Conservation (phyloP, 2,329 filamentous ascomycete species). For the Arachnomyces sp. region DNA sequence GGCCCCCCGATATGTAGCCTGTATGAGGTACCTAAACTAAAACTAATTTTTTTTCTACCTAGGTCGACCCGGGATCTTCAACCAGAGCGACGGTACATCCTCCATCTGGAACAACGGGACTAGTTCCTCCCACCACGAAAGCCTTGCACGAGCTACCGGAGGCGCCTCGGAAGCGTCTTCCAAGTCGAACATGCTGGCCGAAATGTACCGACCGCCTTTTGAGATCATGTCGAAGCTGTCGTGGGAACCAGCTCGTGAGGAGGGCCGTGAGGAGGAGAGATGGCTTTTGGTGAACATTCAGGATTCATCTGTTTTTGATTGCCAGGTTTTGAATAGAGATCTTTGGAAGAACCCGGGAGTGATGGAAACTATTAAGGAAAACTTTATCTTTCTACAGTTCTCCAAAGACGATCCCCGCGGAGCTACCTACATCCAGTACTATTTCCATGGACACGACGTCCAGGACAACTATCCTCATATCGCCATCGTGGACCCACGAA, state of each 20-base stretch:
- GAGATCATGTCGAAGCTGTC: slow-evolving; percentile 72
- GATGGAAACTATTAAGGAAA: slow-evolving; percentile 72
- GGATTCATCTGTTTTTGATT: slow-evolving; percentile 87
- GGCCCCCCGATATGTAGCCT: background rate
- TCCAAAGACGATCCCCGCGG: slow-evolving; percentile 75
- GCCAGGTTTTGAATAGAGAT: slow-evolving; percentile 87
- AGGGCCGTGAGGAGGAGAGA: slow-evolving; percentile 81
- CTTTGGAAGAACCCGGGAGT: slow-evolving; percentile 87
- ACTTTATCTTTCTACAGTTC: slow-evolving; percentile 95
- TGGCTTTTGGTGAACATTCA: slow-evolving; percentile 97
- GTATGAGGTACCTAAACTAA: no score
- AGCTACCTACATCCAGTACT: slow-evolving; percentile 79
- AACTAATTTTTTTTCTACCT: slow-evolving; percentile 3
- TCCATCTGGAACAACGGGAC: slow-evolving; percentile 54
- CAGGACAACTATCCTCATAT: slow-evolving; percentile 93
- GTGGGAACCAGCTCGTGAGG: slow-evolving; percentile 78
- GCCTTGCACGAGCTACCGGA: slow-evolving; percentile 55
- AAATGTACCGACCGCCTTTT: slow-evolving; percentile 87
- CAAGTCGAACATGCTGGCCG: slow-evolving; percentile 72
- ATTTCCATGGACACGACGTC: slow-evolving; percentile 72
- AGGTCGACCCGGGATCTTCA: slow-evolving; percentile 59
- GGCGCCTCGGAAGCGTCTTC: slow-evolving; percentile 58
- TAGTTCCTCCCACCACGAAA: slow-evolving; percentile 42
- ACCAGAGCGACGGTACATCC: slow-evolving; percentile 48
- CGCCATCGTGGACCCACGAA: slow-evolving; percentile 88